A percentile compares a stretch with the other conserved stretches of the same genome.
Evolutionary conservation across 805 yeast genomes (phyloP).

Genomic region (Ogataea ramenticola): DNA sequence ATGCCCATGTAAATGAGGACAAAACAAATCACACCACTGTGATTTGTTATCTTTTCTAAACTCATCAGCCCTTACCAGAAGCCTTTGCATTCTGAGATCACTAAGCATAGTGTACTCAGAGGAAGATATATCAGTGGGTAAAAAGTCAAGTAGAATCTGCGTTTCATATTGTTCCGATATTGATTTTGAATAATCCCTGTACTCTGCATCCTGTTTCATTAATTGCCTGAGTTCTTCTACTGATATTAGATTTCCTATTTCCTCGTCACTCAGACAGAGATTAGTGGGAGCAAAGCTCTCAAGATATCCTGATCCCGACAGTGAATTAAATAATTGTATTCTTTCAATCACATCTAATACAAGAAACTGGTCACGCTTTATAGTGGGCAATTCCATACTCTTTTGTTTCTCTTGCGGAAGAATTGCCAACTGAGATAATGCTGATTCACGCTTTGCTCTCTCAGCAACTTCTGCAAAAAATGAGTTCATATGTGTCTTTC

Average conservation of each 20-base stretch:
- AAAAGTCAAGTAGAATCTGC: slow-evolving; percentile 1
- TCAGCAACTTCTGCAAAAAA: slow-evolving; percentile 35
- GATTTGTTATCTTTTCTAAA: slow-evolving; percentile 4
- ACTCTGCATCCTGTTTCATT: not conserved
- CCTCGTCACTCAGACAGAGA: not conserved
- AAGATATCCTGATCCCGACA: no score
- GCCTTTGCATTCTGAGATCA: slow-evolving; percentile 6
- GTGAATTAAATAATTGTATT: not conserved
- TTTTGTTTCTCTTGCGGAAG: slow-evolving; percentile 24
- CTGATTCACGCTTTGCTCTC: slow-evolving; percentile 18
- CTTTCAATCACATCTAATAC: slow-evolving; percentile 13
- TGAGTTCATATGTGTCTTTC: slow-evolving; percentile 10
- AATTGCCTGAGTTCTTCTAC: not conserved
- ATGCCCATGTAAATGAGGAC: slow-evolving; percentile 29
- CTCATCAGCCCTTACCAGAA: slow-evolving; percentile 1
- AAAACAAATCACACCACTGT: slow-evolving; percentile 39
- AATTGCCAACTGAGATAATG: slow-evolving; percentile 10
- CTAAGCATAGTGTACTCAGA: slow-evolving; percentile 3
- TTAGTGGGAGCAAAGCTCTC: not conserved
- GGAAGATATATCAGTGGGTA: slow-evolving; percentile 1
- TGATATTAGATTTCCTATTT: not conserved
- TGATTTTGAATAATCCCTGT: not conserved
- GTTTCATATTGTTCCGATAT: slow-evolving; percentile 3
- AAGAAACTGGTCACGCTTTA: slow-evolving; percentile 27
- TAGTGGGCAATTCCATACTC: slow-evolving; percentile 24